Conservation (phyloP, 2,329 filamentous ascomycete genomes). For the Trichoderma sp. region DNA sequence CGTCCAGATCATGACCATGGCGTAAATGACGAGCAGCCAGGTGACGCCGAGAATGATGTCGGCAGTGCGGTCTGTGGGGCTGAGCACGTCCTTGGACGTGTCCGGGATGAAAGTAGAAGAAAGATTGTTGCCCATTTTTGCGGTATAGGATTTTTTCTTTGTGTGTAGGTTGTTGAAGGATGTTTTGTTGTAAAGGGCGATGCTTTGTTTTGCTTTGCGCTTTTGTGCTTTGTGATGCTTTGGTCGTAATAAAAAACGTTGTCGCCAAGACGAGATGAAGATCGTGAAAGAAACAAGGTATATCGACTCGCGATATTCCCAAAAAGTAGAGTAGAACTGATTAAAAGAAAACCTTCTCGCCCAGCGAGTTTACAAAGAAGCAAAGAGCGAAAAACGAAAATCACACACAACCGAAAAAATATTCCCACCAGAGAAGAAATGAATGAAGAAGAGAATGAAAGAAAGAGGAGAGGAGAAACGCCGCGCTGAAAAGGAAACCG, state of each 20-base stretch:
- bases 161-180: neutral
- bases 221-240: neutral
- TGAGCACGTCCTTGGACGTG: constrained; percentile 36
- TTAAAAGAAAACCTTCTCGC: constrained; percentile 5
- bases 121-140: constrained; percentile 42
- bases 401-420: neutral
- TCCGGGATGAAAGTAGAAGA: constrained; percentile 40
- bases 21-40: constrained; percentile 39
- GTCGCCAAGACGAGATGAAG: neutral
- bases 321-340: neutral
- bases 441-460: constrained; percentile 10
- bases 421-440: neutral
- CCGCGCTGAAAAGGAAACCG: neutral
- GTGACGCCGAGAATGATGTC: constrained; percentile 35
- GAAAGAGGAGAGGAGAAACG: neutral
- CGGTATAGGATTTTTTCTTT: neutral
- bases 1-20: constrained; percentile 42
- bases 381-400: neutral
- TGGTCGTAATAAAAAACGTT: neutral
- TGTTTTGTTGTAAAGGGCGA: neutral
- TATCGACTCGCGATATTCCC: neutral
- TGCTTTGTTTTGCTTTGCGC: neutral
- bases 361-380: constrained; percentile 13
- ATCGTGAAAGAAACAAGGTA: neutral
- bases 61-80: constrained; percentile 31